Evolutionary conservation across 208 protist genomes (phyloP), one percentile per base, ranked within the genome.

Genomic region (Wallacemonas sp.): DNA sequence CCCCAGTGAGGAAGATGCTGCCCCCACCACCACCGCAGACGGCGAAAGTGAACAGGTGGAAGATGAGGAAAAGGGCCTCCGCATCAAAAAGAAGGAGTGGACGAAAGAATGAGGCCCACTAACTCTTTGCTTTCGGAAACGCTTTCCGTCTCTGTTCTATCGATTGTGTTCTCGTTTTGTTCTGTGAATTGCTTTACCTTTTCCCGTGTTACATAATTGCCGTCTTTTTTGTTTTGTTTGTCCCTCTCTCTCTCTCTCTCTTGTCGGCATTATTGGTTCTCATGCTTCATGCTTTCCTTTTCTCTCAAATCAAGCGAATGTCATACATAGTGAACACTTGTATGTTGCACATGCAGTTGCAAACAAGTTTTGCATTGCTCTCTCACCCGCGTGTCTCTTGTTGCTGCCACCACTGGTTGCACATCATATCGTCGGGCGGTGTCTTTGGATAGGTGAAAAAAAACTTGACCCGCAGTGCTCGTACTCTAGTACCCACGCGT

Each of bases 1-100:
- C 60, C 55, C 73, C 54, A 11, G 36, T 0, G 61, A 68, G 36
- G 56, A 24, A 1, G 49, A 57, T 0, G 60, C n/a, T n/a, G n/a
- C 67, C 9, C 68, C 62, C 47, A 70, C 29, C 16, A 70, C 4
- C 32, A 52, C 32, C 4, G 44, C 14, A 1, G 62, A 75, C 3
- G 43, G 46, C 48, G 61, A n/a, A 17, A 41, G 36, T 41, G 36
- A 41, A 14, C 9, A 41, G 8, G 71, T 73, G 27, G 66, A 78
- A 5, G 65, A 76, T 4, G 33, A 23, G 1, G 63, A 68, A 4
- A 52, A 61, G 1, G 61, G 67, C 4, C 65, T 91, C 12, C 69
- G 57, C 39, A 94, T 94, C 57, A 90, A 84, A 48, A 84, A 88
- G 65, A 88, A 83, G 60, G 78, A 87, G 23, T 94, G 88, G 88